These are phyloP conservation scores for Nothophytophthora sp. DNA, from an alignment of 352 stramenopile species.

Conservation along the genomic window DNA sequence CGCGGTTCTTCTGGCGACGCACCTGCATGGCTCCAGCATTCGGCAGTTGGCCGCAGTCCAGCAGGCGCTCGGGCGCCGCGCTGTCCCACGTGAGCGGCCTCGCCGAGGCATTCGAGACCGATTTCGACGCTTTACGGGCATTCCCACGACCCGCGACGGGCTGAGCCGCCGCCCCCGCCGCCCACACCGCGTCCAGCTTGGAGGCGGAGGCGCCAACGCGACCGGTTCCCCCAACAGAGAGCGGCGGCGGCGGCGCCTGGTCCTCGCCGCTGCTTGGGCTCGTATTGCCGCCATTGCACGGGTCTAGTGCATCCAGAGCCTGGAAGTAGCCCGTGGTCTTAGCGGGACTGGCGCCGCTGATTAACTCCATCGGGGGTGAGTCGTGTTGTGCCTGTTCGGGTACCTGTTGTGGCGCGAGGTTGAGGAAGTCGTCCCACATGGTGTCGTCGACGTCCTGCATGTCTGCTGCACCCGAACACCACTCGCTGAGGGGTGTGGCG, in stretches of 20 bases:
- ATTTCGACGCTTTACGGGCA: not conserved
- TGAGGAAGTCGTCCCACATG: constrained; percentile 19
- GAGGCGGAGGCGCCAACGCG: constrained; percentile 3
- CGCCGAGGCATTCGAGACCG: not conserved
- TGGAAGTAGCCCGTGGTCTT: constrained; percentile 6
- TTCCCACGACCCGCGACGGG: too few species aligned
- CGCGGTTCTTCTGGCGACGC: constrained; percentile 39
- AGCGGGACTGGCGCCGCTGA: constrained; percentile 15
- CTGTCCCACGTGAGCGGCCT: not conserved
- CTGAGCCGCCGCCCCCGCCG: not conserved
- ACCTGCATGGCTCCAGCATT: constrained; percentile 29
- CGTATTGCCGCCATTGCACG: not conserved
- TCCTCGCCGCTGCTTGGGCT: constrained; percentile 19
- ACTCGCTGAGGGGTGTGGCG: constrained; percentile 7
- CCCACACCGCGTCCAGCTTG: not conserved
- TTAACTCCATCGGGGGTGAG: constrained; percentile 8
- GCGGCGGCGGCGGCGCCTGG: constrained; percentile 2
- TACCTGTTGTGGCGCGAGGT: not conserved
- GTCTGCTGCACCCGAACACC: not conserved
- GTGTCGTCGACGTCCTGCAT: constrained; percentile 21
- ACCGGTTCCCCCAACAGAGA: not conserved
- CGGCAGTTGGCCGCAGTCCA: constrained; percentile 19
- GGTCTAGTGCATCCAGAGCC: constrained; percentile 10
- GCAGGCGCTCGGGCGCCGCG: not conserved
- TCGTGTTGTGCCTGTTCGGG: not conserved